Base-by-base conservation (phyloP, 1,139 yeast species). In the Lodderomyces orthopsilosis region DNA sequence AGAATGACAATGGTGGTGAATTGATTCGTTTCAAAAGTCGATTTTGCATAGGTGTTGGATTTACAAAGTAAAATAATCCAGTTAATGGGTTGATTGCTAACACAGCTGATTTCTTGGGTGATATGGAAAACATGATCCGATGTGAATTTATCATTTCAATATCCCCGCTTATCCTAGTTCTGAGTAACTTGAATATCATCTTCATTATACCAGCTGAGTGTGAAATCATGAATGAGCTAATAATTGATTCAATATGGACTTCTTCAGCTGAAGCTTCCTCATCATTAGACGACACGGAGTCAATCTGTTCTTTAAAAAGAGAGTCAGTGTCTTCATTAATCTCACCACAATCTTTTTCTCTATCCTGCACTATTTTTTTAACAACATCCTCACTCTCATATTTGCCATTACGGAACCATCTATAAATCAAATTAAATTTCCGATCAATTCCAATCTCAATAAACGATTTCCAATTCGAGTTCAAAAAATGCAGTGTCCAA, bases 331-430 rank as follows among this genome's bases (percentile, higher is more conserved):
- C 34, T 6, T 27, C 32, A 4, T 33, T 10, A 6, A 12, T 33
- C 15, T 17, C 35, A 17, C 12, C 23, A n/a, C n/a, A n/a, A n/a
- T 34, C 35, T 8, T 18, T 13, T 12, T 37, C 42, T 14, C 37
- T 35, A n/a, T 37, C 38, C 4, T 26, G 27, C 26, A 44, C 32
- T n/a, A 53, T 41, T 18, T 54, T 50, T 17, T 46, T 44, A 15
- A 56, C 46, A 27, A 57, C 62, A 38, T 61, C 61, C 37, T 58
- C 51, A 13, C 51, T 43, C 14, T 52, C 47, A 42, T 57, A 66
- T 33, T 60, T 60, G 1, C 83, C 85, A 51, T 83, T 83, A 47
- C 79, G 75, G 48, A 74, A 75, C 96, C 96, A 89, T 48, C 84
- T 72, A 53, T 83, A 75, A 39, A 75, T 70, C 40, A 85, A 63